These are phyloP conservation scores for Penicillium verrucosum DNA, from an alignment of 2,329 filamentous ascomycete species.

Conservation along the genomic window DNA sequence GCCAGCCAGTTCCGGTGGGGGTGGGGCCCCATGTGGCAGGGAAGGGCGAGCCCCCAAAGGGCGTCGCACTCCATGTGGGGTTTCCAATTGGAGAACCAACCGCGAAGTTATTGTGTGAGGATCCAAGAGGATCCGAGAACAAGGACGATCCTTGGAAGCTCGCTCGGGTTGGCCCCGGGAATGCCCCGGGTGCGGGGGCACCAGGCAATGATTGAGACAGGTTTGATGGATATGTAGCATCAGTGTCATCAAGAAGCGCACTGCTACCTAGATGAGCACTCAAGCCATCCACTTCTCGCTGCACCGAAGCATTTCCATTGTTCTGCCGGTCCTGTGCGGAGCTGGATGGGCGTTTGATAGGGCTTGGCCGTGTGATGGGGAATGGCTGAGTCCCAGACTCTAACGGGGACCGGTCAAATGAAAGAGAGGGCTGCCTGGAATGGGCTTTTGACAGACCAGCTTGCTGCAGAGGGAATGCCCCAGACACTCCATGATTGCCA, in stretches of 20 bases:
- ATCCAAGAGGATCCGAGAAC: constrained; percentile 43
- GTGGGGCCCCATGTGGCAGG: constrained; percentile 40
- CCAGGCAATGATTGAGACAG: constrained; percentile 46
- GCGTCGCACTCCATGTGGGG: constrained; percentile 34
- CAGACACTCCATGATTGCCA: constrained; percentile 43
- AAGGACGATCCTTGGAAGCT: constrained; percentile 43
- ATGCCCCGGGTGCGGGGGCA: constrained; percentile 53
- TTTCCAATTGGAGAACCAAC: constrained; percentile 30
- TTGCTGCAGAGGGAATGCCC: constrained; percentile 34
- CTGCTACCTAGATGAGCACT: constrained; percentile 84
- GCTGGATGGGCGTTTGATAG: constrained; percentile 84
- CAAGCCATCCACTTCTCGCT: constrained; percentile 65
- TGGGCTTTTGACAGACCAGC: constrained; percentile 55
- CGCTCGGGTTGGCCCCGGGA: constrained; percentile 40
- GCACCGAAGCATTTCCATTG: constrained; percentile 41
- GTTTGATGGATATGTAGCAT: constrained; percentile 59
- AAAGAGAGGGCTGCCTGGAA: constrained; percentile 70
- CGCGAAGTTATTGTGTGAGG: constrained; percentile 36
- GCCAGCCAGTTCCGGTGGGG: constrained; percentile 46
- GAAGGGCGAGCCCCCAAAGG: constrained; percentile 40
- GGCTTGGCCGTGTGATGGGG: constrained; percentile 76
- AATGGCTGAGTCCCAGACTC: constrained; percentile 62
- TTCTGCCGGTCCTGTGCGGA: constrained; percentile 51
- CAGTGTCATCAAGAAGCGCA: constrained; percentile 74
- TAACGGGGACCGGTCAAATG: constrained; percentile 56